phyloP scores from a whole-genome alignment of 2,329 filamentous ascomycete genomes.

The Pseudocercospora macadamiae region DNA sequence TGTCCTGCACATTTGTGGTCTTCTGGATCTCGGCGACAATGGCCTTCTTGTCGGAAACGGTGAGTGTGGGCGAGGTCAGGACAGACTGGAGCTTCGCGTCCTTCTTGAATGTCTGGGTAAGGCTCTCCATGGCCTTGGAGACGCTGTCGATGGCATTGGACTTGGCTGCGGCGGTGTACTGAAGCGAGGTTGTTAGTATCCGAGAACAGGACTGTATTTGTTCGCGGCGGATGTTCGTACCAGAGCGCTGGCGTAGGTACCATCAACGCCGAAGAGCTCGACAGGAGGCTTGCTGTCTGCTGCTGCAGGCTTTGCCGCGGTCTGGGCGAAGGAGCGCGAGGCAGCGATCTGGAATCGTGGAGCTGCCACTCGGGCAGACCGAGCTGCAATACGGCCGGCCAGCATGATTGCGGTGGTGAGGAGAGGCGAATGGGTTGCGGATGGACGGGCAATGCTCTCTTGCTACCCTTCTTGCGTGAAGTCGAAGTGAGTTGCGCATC shows the following conservation, averaged over 20 bases:
- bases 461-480: not conserved
- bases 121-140: constrained; percentile 74
- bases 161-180: constrained; percentile 98
- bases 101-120: constrained; percentile 73
- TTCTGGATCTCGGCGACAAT: constrained; percentile 89
- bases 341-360: constrained; percentile 64
- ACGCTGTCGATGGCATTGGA: constrained; percentile 81
- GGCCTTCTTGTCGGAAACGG: constrained; percentile 75
- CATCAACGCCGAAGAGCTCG: constrained; percentile 91
- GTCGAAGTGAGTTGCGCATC: not conserved
- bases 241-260: constrained; percentile 97
- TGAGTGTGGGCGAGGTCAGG: constrained; percentile 79
- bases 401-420: constrained; percentile 52
- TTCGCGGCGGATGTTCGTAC: constrained; percentile 60
- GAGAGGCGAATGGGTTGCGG: constrained; percentile 9
- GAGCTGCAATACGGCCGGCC: constrained; percentile 59
- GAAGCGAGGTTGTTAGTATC: constrained; percentile 10
- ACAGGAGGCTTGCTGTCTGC: constrained; percentile 79
- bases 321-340: constrained; percentile 75
- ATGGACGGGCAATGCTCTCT: not conserved
- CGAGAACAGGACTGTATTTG: not conserved
- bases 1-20: constrained; percentile 69
- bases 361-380: constrained; percentile 59
- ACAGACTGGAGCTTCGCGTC: constrained; percentile 79
- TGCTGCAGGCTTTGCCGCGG: constrained; percentile 55